Percentiles rank a stretch among this genome's conserved stretches.
phyloP scores from a whole-genome alignment of 1,284 basidiomycete genomes.

The Limonomyces culmigenus region DNA sequence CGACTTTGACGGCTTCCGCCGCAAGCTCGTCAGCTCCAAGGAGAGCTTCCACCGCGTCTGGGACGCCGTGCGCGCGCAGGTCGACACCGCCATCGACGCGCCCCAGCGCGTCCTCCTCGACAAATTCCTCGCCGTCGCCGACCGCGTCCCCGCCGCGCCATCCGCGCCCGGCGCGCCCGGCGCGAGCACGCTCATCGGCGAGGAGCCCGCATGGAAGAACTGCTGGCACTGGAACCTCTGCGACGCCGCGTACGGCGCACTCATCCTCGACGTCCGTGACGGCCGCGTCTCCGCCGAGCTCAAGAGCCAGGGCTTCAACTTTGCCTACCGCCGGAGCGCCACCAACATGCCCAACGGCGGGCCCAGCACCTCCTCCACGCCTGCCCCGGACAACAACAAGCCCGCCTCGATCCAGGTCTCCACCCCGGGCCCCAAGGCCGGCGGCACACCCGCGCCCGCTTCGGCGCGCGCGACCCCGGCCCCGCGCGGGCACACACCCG shows the following conservation, averaged over 20 bases:
- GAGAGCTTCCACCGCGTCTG: constrained; percentile 82
- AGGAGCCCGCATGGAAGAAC: constrained; percentile 91
- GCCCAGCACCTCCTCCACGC: constrained; percentile 18
- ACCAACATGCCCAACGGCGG: constrained; percentile 27
- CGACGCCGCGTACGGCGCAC: constrained; percentile 82
- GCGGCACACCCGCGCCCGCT: too few relatives aligned
- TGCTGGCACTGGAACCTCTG: constrained; percentile 98
- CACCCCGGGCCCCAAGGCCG: background rate
- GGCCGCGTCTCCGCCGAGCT: constrained; percentile 85
- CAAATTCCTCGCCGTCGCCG: constrained; percentile 78
- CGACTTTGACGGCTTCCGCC: constrained; percentile 79
- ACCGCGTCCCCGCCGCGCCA: constrained; percentile 49
- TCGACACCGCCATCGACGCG: constrained; percentile 85
- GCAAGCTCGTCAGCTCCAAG: constrained; percentile 68
- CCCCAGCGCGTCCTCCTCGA: constrained; percentile 79
- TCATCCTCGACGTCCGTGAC: constrained; percentile 81
- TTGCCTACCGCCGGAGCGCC: constrained; percentile 71
- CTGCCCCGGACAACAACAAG: constrained; percentile 12
- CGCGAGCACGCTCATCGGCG: constrained; percentile 34
- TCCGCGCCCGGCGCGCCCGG: constrained; percentile 30
- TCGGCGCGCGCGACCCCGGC: background rate
- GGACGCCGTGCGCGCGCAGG: constrained; percentile 85
- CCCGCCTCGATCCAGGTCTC: background rate
- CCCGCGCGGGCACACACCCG: constrained; percentile 1
- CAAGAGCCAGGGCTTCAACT: constrained; percentile 94